phyloP scores from a whole-genome alignment of 306 rosid species.

The Betula pendula region DNA sequence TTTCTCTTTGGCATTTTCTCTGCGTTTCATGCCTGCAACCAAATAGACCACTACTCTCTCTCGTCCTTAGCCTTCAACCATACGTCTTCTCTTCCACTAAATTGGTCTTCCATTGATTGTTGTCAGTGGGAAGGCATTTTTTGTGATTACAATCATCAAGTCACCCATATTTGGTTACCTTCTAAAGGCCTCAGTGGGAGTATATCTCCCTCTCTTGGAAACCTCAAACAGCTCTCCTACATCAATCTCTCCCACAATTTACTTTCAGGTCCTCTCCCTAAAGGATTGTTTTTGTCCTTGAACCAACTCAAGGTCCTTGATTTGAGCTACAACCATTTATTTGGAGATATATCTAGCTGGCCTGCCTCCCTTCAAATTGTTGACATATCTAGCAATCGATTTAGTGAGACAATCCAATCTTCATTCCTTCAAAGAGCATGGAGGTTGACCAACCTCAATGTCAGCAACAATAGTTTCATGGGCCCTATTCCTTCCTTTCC shows the following conservation, averaged over 20 bases:
- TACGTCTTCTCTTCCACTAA: not conserved
- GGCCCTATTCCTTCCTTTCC: not conserved
- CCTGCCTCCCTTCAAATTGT: not conserved
- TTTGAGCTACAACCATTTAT: slow-evolving; percentile 17
- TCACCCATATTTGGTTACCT: not conserved
- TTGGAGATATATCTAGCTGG: not conserved
- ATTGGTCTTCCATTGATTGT: too few species aligned
- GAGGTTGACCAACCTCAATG: not conserved
- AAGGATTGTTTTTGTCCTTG: slow-evolving; percentile 7
- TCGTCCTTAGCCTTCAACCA: not conserved
- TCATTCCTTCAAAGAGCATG: not conserved
- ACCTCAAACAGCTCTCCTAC: slow-evolving; percentile 7
- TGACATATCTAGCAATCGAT: slow-evolving; percentile 14
- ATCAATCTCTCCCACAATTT: slow-evolving; percentile 21
- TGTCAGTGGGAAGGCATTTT: too few species aligned
- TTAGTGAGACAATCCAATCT: not conserved
- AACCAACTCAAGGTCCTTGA: slow-evolving; percentile 1
- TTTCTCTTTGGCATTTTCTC: not conserved
- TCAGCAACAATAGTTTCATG: too few species aligned
- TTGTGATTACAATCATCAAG: not conserved
- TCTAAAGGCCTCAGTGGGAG: not conserved
- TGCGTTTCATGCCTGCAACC: not conserved
- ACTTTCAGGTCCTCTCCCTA: not conserved
- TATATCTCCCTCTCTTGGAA: not conserved
- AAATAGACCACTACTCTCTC: not conserved